phyloP scores from a whole-genome alignment of 768 basidiomycete species.

The Mycena belliarum region DNA sequence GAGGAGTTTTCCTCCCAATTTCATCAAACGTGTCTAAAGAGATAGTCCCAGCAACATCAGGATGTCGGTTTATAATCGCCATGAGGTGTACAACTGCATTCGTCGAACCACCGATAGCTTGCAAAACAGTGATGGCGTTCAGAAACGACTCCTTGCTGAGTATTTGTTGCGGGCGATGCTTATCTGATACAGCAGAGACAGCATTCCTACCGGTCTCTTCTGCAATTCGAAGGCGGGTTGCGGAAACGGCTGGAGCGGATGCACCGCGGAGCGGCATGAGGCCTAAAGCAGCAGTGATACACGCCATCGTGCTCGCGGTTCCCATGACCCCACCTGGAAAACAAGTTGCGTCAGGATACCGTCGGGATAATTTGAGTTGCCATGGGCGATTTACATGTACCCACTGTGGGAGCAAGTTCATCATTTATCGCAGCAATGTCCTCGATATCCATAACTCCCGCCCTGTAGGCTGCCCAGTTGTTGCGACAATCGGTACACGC shows the following conservation, averaged over 20 bases:
- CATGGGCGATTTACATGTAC: neutral
- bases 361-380: neutral
- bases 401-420: conserved; percentile 21
- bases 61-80: conserved; percentile 56
- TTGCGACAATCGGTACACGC: conserved; percentile 23
- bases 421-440: conserved; percentile 22
- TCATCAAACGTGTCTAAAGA: conserved; percentile 21
- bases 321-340: conserved; percentile 19
- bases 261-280: conserved; percentile 22
- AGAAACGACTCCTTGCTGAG: conserved; percentile 60
- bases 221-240: conserved; percentile 20
- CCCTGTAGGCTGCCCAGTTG: conserved; percentile 21
- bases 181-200: conserved; percentile 12
- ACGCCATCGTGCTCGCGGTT: conserved; percentile 23
- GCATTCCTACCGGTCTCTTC: conserved; percentile 22
- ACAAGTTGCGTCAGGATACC: neutral
- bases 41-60: conserved; percentile 41
- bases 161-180: conserved; percentile 33
- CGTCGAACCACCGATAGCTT: conserved; percentile 62
- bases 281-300: conserved; percentile 17
- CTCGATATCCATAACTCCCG: conserved; percentile 23
- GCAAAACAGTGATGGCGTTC: conserved; percentile 65
- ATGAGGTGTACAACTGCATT: conserved; percentile 65
- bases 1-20: conserved; percentile 20
- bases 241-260: conserved; percentile 22